Base-by-base conservation (phyloP, 2,329 filamentous ascomycete genomes). In the Pseudogymnoascus destructans region DNA sequence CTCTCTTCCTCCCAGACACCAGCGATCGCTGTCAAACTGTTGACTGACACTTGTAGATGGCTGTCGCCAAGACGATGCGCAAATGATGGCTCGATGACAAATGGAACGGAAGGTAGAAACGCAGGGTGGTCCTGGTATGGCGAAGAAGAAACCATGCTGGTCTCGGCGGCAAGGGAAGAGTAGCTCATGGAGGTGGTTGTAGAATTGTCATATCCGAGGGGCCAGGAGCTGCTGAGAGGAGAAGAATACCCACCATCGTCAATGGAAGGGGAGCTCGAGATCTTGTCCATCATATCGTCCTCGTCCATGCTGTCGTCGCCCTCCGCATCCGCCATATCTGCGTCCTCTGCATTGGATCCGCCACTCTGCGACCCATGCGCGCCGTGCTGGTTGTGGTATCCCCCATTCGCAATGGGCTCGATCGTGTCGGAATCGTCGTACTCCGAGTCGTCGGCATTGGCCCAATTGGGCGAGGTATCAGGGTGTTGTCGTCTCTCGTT, bases 211-310 rank as follows among this genome's bases (percentile, higher is more conserved):
- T 57, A 62, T 61, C 66, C 63, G 49, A 62, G 59, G 57, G 66
- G 66, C 67, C 67, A 69, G 35, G 61, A 25, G 58, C 60, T 60
- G 58, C 60, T 60, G 59, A 63, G 63, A 67, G 68, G 64, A 46
- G 40, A 46, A 61, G 63, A 63, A 68, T 77, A 93, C 90, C 80
- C 84, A 98, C 92, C 92, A 86, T 97, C 92, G 78, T 95, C 90
- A 73, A 98, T 98, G 66, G 92, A 97, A 70, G 93, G 93, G 67
- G 92, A 97, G 73, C 91, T 97, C 67, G 92, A 97, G 64, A 98
- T 96, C 73, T 93, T 93, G 76, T 97, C 93, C 87, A 95, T 89
- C 84, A 95, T 84, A 72, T 97, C 92, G 73, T 96, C 84, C 58
- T 70, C 78, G 68, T 95, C 90, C 70, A 90, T 74, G 66, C 87